These are phyloP conservation scores for Metschnikowia picachoensis DNA, from an alignment of 805 yeast species.

Conservation along the genomic window DNA sequence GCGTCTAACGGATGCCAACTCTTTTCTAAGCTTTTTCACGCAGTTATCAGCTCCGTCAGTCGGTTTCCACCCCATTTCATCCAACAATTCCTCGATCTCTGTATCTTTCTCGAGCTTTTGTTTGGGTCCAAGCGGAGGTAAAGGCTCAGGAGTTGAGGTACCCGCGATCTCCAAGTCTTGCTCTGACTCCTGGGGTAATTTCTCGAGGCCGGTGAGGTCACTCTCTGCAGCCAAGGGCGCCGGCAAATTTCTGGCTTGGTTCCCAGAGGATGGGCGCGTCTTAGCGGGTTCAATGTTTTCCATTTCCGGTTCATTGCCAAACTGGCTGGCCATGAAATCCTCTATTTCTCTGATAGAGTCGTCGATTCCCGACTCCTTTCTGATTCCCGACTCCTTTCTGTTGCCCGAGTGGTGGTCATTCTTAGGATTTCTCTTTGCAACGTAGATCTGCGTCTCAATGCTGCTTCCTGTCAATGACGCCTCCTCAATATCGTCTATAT, in stretches of 20 bases:
- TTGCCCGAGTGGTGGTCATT: background rate
- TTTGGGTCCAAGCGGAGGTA: no score
- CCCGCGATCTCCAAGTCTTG: no score
- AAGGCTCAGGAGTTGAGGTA: no score
- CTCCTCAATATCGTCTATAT: conserved; percentile 6
- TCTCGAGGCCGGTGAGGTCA: background rate
- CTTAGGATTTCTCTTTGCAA: background rate
- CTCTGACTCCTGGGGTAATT: no score
- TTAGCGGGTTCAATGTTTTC: no score
- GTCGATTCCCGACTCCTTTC: conserved; percentile 21
- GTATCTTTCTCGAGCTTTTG: conserved; percentile 31
- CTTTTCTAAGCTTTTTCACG: conserved; percentile 53
- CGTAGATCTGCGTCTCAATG: conserved; percentile 1
- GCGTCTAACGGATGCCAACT: conserved; percentile 59
- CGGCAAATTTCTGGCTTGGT: no score
- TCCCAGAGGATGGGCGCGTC: no score
- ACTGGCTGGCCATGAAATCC: conserved; percentile 35
- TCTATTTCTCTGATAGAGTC: conserved; percentile 40
- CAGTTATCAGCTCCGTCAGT: conserved; percentile 60
- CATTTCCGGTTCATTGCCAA: conserved; percentile 12
- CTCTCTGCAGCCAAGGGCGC: background rate
- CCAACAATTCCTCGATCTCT: conserved; percentile 62
- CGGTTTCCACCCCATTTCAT: conserved; percentile 74
- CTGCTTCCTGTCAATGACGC: conserved; percentile 7
- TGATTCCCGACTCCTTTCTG: conserved; percentile 3